A percentile compares a stretch with the other conserved stretches of the same genome.
These are phyloP conservation scores for Gossypium gossypioides DNA, from an alignment of 441 rosid genomes.

Conservation along the genomic window DNA sequence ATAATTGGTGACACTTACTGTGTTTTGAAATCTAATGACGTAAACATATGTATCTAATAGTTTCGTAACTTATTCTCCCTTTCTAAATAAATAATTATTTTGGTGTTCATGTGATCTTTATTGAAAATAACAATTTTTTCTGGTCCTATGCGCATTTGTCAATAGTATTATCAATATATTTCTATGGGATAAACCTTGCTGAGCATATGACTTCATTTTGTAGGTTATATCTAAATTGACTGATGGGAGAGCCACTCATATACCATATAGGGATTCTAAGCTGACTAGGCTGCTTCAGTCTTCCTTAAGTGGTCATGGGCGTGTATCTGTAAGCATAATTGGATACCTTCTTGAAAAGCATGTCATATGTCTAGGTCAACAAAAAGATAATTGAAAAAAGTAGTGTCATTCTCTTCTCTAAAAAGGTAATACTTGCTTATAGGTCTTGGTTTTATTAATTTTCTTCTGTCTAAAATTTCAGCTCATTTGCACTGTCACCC, in stretches of 20 bases:
- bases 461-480: conserved; percentile 31
- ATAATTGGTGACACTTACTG: not conserved
- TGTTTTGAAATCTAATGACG: not conserved
- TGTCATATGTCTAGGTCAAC: conserved; percentile 7
- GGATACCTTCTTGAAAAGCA: not conserved
- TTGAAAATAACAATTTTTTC: not conserved
- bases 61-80: not conserved
- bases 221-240: conserved; percentile 85
- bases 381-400: not conserved
- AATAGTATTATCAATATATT: not conserved
- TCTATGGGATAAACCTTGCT: not conserved
- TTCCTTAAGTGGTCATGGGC: conserved; percentile 72
- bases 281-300: conserved; percentile 70
- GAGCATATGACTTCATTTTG: conserved; percentile 10
- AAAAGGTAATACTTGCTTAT: conserved; percentile 8
- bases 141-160: not conserved
- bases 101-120: not conserved
- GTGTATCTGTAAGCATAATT: conserved; percentile 57
- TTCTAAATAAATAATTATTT: not conserved
- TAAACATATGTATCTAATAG: not conserved
- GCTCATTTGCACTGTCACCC: conserved; percentile 79
- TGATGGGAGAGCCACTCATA: conserved; percentile 55
- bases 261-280: conserved; percentile 77
- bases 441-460: conserved; percentile 9
- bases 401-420: not conserved